phyloP scores from a whole-genome alignment of 257 asterid species.

The Solanum rostratum region DNA sequence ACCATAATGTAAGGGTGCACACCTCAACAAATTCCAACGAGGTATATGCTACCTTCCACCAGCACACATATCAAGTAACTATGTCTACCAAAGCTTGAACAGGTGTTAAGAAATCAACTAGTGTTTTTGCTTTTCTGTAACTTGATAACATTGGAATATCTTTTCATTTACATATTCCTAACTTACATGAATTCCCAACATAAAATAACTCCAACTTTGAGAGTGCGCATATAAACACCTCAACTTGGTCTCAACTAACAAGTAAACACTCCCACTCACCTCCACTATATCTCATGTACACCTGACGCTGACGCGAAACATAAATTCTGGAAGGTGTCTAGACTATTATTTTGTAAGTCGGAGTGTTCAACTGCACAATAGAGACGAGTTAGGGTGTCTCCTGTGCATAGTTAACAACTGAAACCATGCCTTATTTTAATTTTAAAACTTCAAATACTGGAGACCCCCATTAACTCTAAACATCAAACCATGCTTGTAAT shows the following conservation, averaged over 20 bases:
- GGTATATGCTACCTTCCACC: neutral
- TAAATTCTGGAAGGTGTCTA: neutral
- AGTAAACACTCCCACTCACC: neutral
- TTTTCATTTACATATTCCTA: neutral
- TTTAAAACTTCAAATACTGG: neutral
- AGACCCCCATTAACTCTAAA: neutral
- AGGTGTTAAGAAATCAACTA: neutral
- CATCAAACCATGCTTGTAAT: neutral
- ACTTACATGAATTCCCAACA: neutral
- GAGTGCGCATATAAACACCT: neutral
- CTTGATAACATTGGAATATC: neutral
- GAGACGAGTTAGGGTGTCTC: neutral
- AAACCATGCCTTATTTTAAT: neutral
- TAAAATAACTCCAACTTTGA: neutral
- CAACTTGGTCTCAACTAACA: rapidly evolving
- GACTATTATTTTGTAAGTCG: neutral
- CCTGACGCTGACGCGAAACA: neutral
- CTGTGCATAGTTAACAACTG: neutral
- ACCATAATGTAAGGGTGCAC: neutral
- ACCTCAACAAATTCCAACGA: neutral
- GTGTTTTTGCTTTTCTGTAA: neutral
- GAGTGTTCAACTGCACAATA: neutral
- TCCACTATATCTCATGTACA: neutral
- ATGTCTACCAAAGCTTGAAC: neutral
- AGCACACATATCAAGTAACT: neutral